Conservation (phyloP, 1,284 basidiomycete species). For the Tylopilus orsonianus region DNA sequence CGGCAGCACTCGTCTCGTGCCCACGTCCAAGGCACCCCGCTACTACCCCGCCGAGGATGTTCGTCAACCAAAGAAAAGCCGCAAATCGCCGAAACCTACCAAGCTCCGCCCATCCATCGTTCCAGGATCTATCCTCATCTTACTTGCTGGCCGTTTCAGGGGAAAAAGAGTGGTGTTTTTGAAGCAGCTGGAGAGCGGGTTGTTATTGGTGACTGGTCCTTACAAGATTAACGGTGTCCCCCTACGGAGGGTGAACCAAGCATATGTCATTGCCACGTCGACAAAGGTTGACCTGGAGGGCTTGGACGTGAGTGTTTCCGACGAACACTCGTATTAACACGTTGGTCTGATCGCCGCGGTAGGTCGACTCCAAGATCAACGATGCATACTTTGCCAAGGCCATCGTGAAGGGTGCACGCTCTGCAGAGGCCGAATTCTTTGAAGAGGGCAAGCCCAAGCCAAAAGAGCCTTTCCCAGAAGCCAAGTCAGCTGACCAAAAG, state of each 20-base stretch:
- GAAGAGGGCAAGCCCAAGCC: slow-evolving; percentile 90
- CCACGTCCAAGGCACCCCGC: slow-evolving; percentile 85
- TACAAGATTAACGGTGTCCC: slow-evolving; percentile 99
- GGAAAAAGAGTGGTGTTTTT: slow-evolving; percentile 99
- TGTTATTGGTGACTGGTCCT: slow-evolving; percentile 96
- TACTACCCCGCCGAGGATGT: slow-evolving; percentile 99
- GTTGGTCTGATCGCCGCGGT: slow-evolving; percentile 6
- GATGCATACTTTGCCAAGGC: slow-evolving; percentile 95
- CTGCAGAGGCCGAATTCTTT: slow-evolving; percentile 97
- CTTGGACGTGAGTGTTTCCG: slow-evolving; percentile 56
- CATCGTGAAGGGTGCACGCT: slow-evolving; percentile 62
- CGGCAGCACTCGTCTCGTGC: slow-evolving; percentile 83
- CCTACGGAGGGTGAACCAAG: slow-evolving; percentile 97
- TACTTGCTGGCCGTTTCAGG: slow-evolving; percentile 96
- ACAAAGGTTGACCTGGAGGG: slow-evolving; percentile 88
- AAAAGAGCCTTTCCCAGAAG: slow-evolving; percentile 89
- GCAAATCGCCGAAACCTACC: slow-evolving; percentile 81
- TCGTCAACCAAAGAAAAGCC: slow-evolving; percentile 85
- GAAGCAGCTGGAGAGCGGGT: slow-evolving; percentile 93
- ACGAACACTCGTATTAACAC: slow-evolving; percentile 13
- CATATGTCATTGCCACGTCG: slow-evolving; percentile 98
- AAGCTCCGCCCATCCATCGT: slow-evolving; percentile 87
- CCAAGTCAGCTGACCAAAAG: slow-evolving; percentile 94
- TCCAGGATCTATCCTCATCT: slow-evolving; percentile 94
- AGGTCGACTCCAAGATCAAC: slow-evolving; percentile 89